phyloP scores from a whole-genome alignment of 1,139 yeast genomes.

The Kodamaea sp. region DNA sequence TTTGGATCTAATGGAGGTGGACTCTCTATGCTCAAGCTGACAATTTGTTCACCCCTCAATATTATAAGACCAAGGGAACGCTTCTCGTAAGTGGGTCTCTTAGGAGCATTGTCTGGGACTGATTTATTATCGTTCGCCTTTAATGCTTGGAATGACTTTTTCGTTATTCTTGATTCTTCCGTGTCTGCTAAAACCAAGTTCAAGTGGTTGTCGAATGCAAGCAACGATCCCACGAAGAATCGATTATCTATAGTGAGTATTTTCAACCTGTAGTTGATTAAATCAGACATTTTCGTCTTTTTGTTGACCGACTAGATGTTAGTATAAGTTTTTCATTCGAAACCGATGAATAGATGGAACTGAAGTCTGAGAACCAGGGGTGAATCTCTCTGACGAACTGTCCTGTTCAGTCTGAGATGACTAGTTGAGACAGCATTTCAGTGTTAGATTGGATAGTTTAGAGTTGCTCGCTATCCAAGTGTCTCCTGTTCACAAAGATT shows the following conservation, averaged over 20 bases:
- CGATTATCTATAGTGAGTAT: conserved; percentile 76
- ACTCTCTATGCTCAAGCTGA: conserved; percentile 81
- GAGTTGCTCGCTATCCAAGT: no score
- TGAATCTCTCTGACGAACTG: no score
- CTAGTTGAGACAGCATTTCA: no score
- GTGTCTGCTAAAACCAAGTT: conserved; percentile 84
- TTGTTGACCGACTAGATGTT: conserved; percentile 27
- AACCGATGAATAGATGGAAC: no score
- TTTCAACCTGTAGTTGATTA: conserved; percentile 71
- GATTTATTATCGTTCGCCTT: conserved; percentile 25
- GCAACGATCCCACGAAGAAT: conserved; percentile 72
- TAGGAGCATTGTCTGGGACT: conserved; percentile 2
- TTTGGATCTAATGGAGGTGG: conserved; percentile 61
- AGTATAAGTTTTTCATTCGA: conserved; percentile 4
- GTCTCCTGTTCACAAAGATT: no score
- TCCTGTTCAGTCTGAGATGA: no score
- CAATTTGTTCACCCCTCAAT: conserved; percentile 84
- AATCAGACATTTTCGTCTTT: conserved; percentile 62
- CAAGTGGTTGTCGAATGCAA: conserved; percentile 90
- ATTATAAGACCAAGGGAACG: conserved; percentile 79
- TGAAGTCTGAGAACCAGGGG: no score
- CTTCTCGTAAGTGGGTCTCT: conserved; percentile 42
- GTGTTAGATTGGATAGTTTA: no score
- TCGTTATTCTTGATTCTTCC: conserved; percentile 78
- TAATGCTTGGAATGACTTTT: conserved; percentile 50